Evolutionary conservation across 192 early-diverging fungal species (phyloP), one percentile per base, ranked within the genome.

Genomic region (Entrophospora sp.): DNA sequence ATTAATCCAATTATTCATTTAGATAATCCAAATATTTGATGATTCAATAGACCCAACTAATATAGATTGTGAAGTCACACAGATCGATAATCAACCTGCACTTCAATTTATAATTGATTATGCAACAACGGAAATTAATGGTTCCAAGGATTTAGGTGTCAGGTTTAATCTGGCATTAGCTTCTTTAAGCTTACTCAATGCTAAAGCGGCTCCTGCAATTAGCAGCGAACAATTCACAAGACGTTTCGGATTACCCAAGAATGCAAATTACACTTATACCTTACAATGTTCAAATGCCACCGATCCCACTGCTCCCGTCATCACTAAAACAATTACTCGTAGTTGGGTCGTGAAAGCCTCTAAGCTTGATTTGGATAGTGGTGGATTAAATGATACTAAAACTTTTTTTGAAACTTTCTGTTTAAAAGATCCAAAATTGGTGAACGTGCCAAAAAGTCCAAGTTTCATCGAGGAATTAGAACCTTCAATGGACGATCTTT

Each of bases 1-100:
- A 22, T 46, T 18, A 46, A 18, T 46, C 8, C 0, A 46, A 22
- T 22, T n/a, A 46, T 46, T 20, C 24, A 46, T 46, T 20, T 46
- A 46, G 45, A 6, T 7, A 20, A 46, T 46, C 16, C 18, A 46
- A 46, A 46, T 46, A 24, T 46, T 46, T 8, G 24, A 46, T 46
- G 45, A 46, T 22, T n/a, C 9, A 6, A 22, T 22, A 18, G 45
- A 46, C 2, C 3, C 4, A 5, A 53, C n/a, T 10, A 28, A 70
- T 14, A 53, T 64, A 9, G 74, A 72, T 34, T 71, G 70, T 28
- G 74, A 76, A 24, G 74, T 76, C 44, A 69, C 66, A 3, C 63
- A 66, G 18, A 72, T 76, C 46, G 68, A 76, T 64, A 67, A 51
- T 22, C 63, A 30, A 0, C 71, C 74, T 12, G 74, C 71, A 9